Base-by-base conservation (phyloP, 1,284 basidiomycete genomes). In the Ceratobasidium sp. region DNA sequence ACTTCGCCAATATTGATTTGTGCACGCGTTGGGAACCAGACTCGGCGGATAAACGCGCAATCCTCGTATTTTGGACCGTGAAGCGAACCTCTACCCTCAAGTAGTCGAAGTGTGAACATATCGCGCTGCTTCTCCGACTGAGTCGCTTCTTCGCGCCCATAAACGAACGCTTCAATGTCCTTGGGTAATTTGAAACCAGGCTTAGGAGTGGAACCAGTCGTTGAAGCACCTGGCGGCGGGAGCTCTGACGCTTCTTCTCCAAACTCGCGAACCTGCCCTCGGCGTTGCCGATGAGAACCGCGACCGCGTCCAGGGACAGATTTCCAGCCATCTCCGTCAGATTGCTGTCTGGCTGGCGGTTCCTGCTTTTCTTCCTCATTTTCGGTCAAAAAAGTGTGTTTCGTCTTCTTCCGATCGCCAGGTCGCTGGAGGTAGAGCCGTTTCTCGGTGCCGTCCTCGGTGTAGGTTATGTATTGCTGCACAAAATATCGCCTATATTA, bases 21-120 rank as follows among this genome's bases (percentile, higher is more conserved):
- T 12, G 40, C 57, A 7, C 28, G 56, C 17, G 68, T 78, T 4
- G 79, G 79, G 50, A 78, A 79, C 77, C 77, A 79, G 10, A 79
- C 66, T 17, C 73, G 77, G 42, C 79, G 67, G 38, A 79, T 78
- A 23, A 79, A 76, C 2, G 46, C 52, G 62, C 71, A 75, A 15
- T 68, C 59, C n/a, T 54, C 26, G 50, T 61, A 73, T 44, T 73
- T 59, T 23, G 40, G 42, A 3, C 70, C 70, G 33, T 57, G 70
- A 48, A 79, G 64, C 5, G 70, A 33, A 23, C 59, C 66, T 26
- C 56, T 38, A 6, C 73, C 65, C 52, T 78, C 69, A 13, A 79
- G 69, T 38, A 79, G 54, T 7, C 70, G 59, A n/a, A 79, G 77
- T 23, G 78, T 44, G 46, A 74, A 78, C n/a, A 59, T n/a, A 48